Evolutionary conservation across 2,329 filamentous ascomycete species (phyloP).

Genomic region (Periconia digitata): DNA sequence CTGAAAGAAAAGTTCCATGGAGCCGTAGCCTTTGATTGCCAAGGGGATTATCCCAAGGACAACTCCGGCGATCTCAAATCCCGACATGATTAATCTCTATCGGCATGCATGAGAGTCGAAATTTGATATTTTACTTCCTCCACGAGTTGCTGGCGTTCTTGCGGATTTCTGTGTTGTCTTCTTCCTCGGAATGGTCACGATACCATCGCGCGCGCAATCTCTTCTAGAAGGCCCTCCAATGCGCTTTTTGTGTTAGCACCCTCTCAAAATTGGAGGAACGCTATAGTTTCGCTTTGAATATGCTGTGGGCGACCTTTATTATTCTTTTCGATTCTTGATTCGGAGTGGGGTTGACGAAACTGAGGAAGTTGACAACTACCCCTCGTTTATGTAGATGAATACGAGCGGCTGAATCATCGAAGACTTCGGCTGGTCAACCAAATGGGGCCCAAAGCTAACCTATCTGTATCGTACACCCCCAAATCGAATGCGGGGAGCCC

Average conservation of each 20-base stretch:
- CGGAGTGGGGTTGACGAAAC: too few species aligned
- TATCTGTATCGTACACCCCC: neutral
- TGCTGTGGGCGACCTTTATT: too few species aligned
- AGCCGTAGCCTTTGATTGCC: neutral
- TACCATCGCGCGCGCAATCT: too few species aligned
- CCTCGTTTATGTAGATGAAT: too few species aligned
- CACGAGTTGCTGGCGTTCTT: neutral
- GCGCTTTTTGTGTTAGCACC: too few species aligned
- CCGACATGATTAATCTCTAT: neutral
- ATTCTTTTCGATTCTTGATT: too few species aligned
- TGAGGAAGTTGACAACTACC: too few species aligned
- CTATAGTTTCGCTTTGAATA: too few species aligned
- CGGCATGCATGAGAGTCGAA: neutral
- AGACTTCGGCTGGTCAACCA: neutral
- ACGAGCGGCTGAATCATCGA: too few species aligned
- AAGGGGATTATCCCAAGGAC: neutral
- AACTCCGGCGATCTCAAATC: neutral
- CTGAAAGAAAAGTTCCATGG: neutral
- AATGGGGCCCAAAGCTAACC: neutral
- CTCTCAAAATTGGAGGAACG: too few species aligned
- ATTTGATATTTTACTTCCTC: neutral
- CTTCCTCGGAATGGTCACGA: too few species aligned
- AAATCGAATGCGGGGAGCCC: neutral
- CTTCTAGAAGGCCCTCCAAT: too few species aligned
- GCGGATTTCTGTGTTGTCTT: neutral